Conservation (phyloP, 2,329 filamentous ascomycete genomes). For the Ascochyta koolunga region DNA sequence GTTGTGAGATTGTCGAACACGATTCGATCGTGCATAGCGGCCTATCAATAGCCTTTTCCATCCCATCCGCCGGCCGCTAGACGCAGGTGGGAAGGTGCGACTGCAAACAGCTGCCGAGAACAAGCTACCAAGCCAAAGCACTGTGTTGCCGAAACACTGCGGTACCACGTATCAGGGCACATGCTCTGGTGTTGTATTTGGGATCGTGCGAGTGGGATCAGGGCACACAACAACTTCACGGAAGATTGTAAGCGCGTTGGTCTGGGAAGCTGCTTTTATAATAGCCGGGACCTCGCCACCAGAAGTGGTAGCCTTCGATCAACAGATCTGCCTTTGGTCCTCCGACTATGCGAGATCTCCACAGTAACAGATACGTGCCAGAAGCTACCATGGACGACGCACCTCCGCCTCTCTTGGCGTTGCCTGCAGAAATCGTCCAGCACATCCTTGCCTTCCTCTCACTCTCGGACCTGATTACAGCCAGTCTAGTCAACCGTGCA, state of each 20-base stretch:
- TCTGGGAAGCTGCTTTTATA: constrained; percentile 8
- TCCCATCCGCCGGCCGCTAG: constrained; percentile 27
- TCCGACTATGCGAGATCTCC: background rate
- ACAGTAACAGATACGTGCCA: constrained; percentile 5
- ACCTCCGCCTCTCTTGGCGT: constrained; percentile 52
- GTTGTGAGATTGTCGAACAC: constrained; percentile 22
- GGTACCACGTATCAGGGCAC: constrained; percentile 11
- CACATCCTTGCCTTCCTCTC: constrained; percentile 71
- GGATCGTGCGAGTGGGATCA: constrained; percentile 9
- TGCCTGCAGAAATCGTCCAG: constrained; percentile 78
- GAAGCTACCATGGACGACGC: constrained; percentile 19
- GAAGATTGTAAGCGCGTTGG: constrained; percentile 7
- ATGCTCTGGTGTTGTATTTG: constrained; percentile 14
- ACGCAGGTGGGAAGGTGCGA: constrained; percentile 40
- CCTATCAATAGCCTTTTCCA: constrained; percentile 21
- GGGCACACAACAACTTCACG: background rate
- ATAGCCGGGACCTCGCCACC: constrained; percentile 3
- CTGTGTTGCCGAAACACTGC: constrained; percentile 16
- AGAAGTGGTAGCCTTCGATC: constrained; percentile 4
- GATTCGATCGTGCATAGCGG: constrained; percentile 22
- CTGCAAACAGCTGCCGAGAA: constrained; percentile 24
- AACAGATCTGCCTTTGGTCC: constrained; percentile 3
- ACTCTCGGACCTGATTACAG: constrained; percentile 65
- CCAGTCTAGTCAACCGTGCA: constrained; percentile 66
- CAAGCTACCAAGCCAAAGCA: constrained; percentile 12